Evolutionary conservation across 768 basidiomycete genomes (phyloP).

Genomic region (Macrolepiota fuliginosa): DNA sequence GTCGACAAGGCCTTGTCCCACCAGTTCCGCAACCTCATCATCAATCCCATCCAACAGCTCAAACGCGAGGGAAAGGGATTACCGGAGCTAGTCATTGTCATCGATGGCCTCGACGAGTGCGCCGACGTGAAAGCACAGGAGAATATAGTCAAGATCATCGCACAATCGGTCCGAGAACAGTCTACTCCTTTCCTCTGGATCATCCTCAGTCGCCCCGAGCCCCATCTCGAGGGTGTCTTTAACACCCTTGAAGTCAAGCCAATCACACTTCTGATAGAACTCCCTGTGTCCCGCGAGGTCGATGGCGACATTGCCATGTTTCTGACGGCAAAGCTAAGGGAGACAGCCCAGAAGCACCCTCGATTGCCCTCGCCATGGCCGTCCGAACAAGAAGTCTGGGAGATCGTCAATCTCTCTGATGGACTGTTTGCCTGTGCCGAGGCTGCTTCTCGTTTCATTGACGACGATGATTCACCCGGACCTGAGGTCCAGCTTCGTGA

Average conservation of each 20-base stretch:
- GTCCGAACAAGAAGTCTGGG: background rate
- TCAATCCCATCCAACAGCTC: background rate
- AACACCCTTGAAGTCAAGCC: background rate
- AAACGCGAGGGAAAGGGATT: background rate
- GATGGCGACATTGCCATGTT: constrained; percentile 8
- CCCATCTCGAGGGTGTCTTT: constrained; percentile 8
- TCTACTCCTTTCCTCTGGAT: constrained; percentile 4
- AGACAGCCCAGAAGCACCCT: background rate
- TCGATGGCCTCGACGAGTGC: constrained; percentile 7
- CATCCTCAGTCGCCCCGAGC: background rate
- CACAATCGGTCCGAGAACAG: background rate
- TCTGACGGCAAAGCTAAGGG: background rate
- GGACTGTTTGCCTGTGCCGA: constrained; percentile 5
- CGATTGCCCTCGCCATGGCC: constrained; percentile 1
- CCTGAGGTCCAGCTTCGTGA: background rate
- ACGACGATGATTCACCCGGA: background rate
- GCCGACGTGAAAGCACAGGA: background rate
- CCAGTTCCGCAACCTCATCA: background rate
- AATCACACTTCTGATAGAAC: background rate
- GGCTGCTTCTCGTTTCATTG: constrained; percentile 7
- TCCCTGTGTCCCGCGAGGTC: constrained; percentile 10
- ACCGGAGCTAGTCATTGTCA: background rate
- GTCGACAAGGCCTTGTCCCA: background rate
- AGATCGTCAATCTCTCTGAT: constrained; percentile 1
- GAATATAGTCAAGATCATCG: background rate